Conservation (phyloP, 2,329 filamentous ascomycete genomes). For the Colletotrichum ledebouriae region DNA sequence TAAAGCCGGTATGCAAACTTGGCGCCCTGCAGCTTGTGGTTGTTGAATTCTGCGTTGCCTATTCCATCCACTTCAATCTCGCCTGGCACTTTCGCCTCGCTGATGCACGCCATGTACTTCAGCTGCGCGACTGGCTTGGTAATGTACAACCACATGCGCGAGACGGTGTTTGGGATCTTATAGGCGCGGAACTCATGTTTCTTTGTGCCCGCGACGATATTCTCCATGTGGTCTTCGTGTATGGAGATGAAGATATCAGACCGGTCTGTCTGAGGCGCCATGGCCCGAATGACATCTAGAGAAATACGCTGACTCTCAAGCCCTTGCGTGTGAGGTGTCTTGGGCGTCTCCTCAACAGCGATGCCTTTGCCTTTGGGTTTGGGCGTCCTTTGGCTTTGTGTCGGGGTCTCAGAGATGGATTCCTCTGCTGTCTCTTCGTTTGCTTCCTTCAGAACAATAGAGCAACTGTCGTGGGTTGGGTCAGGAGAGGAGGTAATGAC, state of each 20-base stretch:
- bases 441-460: slow-evolving; percentile 5
- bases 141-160: slow-evolving; percentile 74
- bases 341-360: slow-evolving; percentile 40
- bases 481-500: slow-evolving; percentile 37
- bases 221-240: slow-evolving; percentile 59
- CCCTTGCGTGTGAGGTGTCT: slow-evolving; percentile 51
- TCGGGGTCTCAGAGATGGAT: slow-evolving; percentile 34
- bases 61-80: slow-evolving; percentile 61
- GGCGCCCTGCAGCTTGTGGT: slow-evolving; percentile 49
- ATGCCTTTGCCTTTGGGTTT: background rate
- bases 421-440: slow-evolving; percentile 21
- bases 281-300: slow-evolving; percentile 60
- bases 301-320: slow-evolving; percentile 66
- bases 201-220: slow-evolving; percentile 63
- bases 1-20: slow-evolving; percentile 66
- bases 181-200: slow-evolving; percentile 70
- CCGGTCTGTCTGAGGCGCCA: slow-evolving; percentile 62
- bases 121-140: slow-evolving; percentile 62
- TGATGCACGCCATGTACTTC: slow-evolving; percentile 71
- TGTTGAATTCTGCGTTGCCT: slow-evolving; percentile 67
- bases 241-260: slow-evolving; percentile 69
- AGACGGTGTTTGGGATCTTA: slow-evolving; percentile 66
- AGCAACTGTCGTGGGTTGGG: slow-evolving; percentile 21
- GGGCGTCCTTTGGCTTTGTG: slow-evolving; percentile 26
- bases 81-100: slow-evolving; percentile 60